Evolutionary conservation across 345 rosid genomes (phyloP), one percentile per base, ranked within the genome.

Genomic region (Toxicodendron radicans): DNA sequence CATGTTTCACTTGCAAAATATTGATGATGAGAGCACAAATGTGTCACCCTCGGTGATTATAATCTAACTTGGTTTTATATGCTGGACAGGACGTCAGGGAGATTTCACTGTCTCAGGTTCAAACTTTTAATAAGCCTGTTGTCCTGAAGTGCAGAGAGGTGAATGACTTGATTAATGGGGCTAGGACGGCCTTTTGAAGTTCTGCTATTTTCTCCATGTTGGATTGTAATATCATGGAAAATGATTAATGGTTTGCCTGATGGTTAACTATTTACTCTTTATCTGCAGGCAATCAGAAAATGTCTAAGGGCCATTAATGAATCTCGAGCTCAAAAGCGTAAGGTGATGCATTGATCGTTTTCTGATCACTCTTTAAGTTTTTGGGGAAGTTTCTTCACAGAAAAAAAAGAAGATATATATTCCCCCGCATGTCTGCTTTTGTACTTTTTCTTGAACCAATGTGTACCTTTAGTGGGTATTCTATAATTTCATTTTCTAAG

Each of bases 261-360:
- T 21, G 49, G 58, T 70, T 8, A 46, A 5, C 64, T 76, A 43
- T 52, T 63, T 76, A 51, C 75, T 74, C 48, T 66, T 66, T 73
- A 38, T 33, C 76, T 73, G 79, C 87, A 96, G 98, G 87, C 95
- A 61, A 87, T 93, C 83, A 84, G 89, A 79, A 96, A 92, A 84
- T 86, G 92, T 72, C 82, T 82, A 33, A 89, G 99, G 84, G 99
- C 97, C 69, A 96, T 93, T 63, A 93, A 96, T 75, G 97, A 93
- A 75, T 93, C 99, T 80, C 97, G 98, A 64, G 92, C 95, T 32
- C 93, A 88, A 81, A 96, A 96, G 86, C 95, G 99, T 66, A 96
- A 93, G 98, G 99, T 92, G 83, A 70, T 75, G 30, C 9, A 58
- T 65, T 52, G 21, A 67, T 70, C 75, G 66, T 75, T 82, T 66